phyloP scores from a whole-genome alignment of 2,329 filamentous ascomycete genomes.

The Neoarthrinium moseri region DNA sequence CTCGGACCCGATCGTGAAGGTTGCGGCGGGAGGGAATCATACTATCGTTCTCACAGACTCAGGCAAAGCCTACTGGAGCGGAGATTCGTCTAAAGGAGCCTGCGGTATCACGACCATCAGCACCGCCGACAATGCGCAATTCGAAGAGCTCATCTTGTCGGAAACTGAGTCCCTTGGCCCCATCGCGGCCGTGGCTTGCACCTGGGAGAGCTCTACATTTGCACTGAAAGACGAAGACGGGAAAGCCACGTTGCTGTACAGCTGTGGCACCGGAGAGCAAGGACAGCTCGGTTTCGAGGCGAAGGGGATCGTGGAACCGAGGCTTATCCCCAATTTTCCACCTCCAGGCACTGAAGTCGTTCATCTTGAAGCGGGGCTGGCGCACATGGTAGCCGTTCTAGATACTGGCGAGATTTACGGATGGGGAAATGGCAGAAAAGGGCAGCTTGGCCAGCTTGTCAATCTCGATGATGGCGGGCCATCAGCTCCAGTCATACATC shows the following conservation, averaged over 20 bases:
- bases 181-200: slow-evolving; percentile 60
- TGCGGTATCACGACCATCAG: slow-evolving; percentile 43
- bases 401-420: slow-evolving; percentile 77
- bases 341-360: slow-evolving; percentile 56
- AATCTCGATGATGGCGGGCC: slow-evolving; percentile 11
- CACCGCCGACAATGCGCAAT: slow-evolving; percentile 30
- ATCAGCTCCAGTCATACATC: slow-evolving; percentile 8
- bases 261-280: slow-evolving; percentile 64
- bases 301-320: slow-evolving; percentile 17
- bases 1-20: slow-evolving; percentile 33
- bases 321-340: slow-evolving; percentile 61
- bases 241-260: slow-evolving; percentile 52
- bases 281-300: slow-evolving; percentile 63
- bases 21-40: slow-evolving; percentile 78
- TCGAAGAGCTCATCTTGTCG: slow-evolving; percentile 37
- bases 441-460: slow-evolving; percentile 68
- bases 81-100: slow-evolving; percentile 55
- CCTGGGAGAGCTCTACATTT: slow-evolving; percentile 74
- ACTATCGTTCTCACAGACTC: slow-evolving; percentile 67
- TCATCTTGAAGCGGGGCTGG: slow-evolving; percentile 71
- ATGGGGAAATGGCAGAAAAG: slow-evolving; percentile 86
- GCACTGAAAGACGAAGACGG: slow-evolving; percentile 45
- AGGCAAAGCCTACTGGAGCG: slow-evolving; percentile 64
- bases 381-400: slow-evolving; percentile 73
- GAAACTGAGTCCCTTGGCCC: slow-evolving; percentile 22